phyloP scores from a whole-genome alignment of 352 stramenopile genomes.

The Pythium volutum region DNA sequence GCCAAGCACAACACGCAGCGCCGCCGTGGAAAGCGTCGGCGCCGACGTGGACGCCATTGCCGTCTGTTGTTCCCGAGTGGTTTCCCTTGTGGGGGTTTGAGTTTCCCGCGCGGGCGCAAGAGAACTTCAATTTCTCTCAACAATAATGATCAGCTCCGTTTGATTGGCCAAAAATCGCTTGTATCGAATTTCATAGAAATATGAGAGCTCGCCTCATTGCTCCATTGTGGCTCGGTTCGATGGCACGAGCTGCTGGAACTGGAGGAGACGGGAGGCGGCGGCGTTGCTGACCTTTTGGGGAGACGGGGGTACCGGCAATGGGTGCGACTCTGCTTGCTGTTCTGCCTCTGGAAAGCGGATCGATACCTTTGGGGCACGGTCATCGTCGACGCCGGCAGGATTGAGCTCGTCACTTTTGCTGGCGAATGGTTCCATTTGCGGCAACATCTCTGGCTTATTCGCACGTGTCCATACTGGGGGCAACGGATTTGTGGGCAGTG shows the following conservation, averaged over 20 bases:
- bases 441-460: neutral
- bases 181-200: conserved; percentile 22
- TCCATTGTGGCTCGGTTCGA: conserved; percentile 32
- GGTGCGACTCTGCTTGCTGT: conserved; percentile 16
- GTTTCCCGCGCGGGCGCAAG: conserved; percentile 6
- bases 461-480: conserved; percentile 14
- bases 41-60: neutral
- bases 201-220: neutral
- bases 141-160: neutral
- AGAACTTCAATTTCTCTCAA: conserved; percentile 28
- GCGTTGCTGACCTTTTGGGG: conserved; percentile 26
- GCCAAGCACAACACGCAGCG: conserved; percentile 22
- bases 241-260: conserved; percentile 58
- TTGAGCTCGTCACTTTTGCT: neutral
- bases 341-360: neutral
- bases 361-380: neutral
- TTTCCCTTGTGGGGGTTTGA: neutral
- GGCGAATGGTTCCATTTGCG: neutral
- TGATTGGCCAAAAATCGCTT: conserved; percentile 6
- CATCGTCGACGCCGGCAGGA: neutral
- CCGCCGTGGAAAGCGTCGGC: conserved; percentile 12
- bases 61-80: neutral
- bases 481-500: neutral
- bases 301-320: neutral
- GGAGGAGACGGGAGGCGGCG: conserved; percentile 34